Evolutionary conservation across 2,329 filamentous ascomycete species (phyloP), one percentile per base, ranked within the genome.

Genomic region (Drechslera avenae): DNA sequence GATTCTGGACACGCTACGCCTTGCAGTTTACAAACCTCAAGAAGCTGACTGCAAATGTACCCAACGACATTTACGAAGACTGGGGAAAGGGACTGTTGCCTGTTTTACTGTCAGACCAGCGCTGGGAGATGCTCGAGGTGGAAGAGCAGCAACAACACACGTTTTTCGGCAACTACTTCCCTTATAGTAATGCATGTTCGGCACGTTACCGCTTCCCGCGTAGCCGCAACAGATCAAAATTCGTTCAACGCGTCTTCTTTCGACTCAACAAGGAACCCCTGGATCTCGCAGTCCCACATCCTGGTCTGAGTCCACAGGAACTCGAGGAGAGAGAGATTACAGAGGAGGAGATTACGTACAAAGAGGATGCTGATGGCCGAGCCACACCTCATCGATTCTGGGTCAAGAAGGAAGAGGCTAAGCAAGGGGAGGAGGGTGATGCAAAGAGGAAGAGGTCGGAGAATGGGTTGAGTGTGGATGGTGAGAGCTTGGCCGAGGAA

Each of bases 1-100:
- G 67, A 19, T 73, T 73, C 57, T 73, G 71, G 71, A 57, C 58
- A 8, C 64, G 71, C 13, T 73, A 73, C 36, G 69, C 71, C 2
- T 49, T 47, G 4, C 68, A 67, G 14, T 68, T 73, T 51, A 69
- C 57, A n/a, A 71, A 71, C 31, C 57, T 73, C 2, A 73, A 71
- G 53, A 73, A 73, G 35, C 56, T 72, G 13, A 70, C 64, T 0
- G 59, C 57, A 14, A 63, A 67, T 21, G 59, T 73, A 2, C 71
- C 71, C 0, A 57, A 56, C 21, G 62, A 62, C 6, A 69, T 73
- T 33, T 73, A 71, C 49, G 57, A 66, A 8, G 69, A 70, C 44
- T 73, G 71, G 71, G 63, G 61, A 5, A 59, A 56, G 13, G 58
- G 54, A 3, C 59, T 60, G 4, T 43, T 72, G 1, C 50, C 55